Evolutionary conservation across 2,329 filamentous ascomycete species (phyloP), one percentile per base, ranked within the genome.

Genomic region (Colletotrichum zoysiae): DNA sequence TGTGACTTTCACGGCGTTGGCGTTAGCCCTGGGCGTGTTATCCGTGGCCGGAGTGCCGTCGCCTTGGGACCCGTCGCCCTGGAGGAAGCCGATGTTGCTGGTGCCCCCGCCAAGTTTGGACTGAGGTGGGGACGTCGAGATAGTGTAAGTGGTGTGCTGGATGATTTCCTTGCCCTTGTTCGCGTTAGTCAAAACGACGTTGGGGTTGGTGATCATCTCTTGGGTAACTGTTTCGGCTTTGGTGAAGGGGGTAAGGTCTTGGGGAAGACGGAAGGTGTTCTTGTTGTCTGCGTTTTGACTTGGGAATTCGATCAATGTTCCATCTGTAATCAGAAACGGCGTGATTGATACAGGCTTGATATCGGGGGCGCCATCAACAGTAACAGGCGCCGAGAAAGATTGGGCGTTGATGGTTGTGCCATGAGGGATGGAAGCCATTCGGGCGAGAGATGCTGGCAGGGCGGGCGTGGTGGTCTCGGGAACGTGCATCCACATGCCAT

Each of bases 391-490:
- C 9, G 68, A 70, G 12, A 80, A 74, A 23, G 77, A 73, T 73
- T 84, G 82, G 1, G 81, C 80, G 48, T 84, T 84, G 77, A 85
- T 83, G 8, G 81, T 83, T 0, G 82, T 83, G 30, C 82, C 83
- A 64, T 85, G 82, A 0, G 83, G 83, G 35, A 84, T 84, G 2
- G 81, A 81, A 4, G 76, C 83, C 81, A 85, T 82, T 33, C 83
- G 82, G 0, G 74, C 72, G 2, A 80, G 74, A 0, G 79, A 78
- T 2, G 78, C 76, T 0, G 62, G 40, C 16, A 78, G 73, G 6
- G 73, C 73, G 3, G 74, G 75, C 4, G 14, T 48, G 0, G n/a
- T 40, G 1, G 77, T 78, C 1, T 73, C 75, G 2, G 83, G 83
- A 0, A 84, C 78, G 26, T 78, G 76, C 77, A 84, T 78, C 78